Base-by-base conservation (phyloP, 306 rosid species). In the Vigna angularis region DNA sequence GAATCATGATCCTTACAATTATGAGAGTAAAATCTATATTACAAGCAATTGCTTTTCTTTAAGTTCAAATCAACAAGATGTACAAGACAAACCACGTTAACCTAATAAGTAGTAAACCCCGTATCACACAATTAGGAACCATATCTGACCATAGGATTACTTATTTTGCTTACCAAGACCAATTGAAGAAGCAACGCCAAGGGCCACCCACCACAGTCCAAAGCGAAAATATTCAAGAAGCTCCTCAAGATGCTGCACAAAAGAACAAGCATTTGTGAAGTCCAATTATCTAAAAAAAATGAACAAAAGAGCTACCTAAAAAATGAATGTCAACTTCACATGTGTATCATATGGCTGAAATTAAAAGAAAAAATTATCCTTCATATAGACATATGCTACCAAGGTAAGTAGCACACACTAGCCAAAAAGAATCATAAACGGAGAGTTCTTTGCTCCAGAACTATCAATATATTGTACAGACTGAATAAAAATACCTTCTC, bases 181-280 rank as follows among this genome's bases (percentile, higher is more conserved):
- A 85, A 96, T 93, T 36, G 97, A 96, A 55, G 99, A 96, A 83
- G 98, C 98, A 76, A 96, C 90, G 81, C 98, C 99, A 79, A 96
- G 97, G 79, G 92, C 83, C 76, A 90, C 73, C 99, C 99, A 96
- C 99, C 99, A 96, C 70, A 96, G 68, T 59, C 90, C 97, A 81
- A 84, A 96, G 72, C 86, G 87, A 71, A 91, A 81, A 76, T 93
- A 93, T 73, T 89, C 87, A n/a, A 81, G 68, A 72, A 96, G 87
- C 88, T 96, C 99, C 72, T 88, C 93, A 59, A 91, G 64, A 84
- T 93, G 96, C 99, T 93, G 90, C 88, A 87, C 77, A 86, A 75
- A 62, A 84, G 36, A 81, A 77, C 62, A 73, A 24, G 30, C 45
- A 36, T 7, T 78, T 81, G 45, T 73, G 74, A 47, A 32, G 24